A percentile compares a stretch with the other conserved stretches of the same genome.
Evolutionary conservation across 495 filamentous ascomycete genomes (phyloP).

Genomic region (Neurospora sp.): DNA sequence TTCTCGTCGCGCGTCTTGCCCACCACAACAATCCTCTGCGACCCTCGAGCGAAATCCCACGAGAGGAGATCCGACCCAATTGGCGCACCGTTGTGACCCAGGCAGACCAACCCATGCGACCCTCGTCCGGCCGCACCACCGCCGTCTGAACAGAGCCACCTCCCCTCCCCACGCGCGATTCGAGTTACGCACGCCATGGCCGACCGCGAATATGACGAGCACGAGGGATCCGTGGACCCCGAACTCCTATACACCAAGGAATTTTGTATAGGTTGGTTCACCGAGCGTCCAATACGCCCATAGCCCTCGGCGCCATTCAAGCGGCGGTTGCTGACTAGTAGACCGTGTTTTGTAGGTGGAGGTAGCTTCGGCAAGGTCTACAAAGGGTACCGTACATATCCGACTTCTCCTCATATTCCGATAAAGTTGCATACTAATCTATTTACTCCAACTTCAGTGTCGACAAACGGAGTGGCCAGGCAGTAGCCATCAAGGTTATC

Average conservation of each 20-base stretch:
- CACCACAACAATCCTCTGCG: not conserved
- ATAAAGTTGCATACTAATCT: slow-evolving; percentile 17
- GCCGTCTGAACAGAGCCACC: not conserved
- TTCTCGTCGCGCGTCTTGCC: not conserved
- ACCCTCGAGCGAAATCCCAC: not conserved
- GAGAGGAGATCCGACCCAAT: not conserved
- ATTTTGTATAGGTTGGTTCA: slow-evolving; percentile 72
- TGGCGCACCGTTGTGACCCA: not conserved
- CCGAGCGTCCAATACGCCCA: not conserved
- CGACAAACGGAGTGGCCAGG: slow-evolving; percentile 72
- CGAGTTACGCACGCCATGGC: slow-evolving; percentile 21
- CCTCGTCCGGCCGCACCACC: not conserved
- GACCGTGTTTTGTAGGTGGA: slow-evolving; percentile 39
- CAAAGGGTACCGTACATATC: slow-evolving; percentile 59
- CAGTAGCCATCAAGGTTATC: slow-evolving; percentile 92
- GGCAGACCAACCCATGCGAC: not conserved
- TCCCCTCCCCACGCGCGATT: not conserved
- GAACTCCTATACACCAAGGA: slow-evolving; percentile 88
- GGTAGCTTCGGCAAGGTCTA: slow-evolving; percentile 94
- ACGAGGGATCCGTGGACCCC: slow-evolving; percentile 54
- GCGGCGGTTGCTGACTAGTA: not conserved
- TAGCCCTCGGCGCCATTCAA: not conserved
- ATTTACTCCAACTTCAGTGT: slow-evolving; percentile 41
- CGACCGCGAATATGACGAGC: slow-evolving; percentile 32
- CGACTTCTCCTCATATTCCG: not conserved